Base-by-base conservation (phyloP, 192 early-diverging fungal species). In the Podila verticillata region DNA sequence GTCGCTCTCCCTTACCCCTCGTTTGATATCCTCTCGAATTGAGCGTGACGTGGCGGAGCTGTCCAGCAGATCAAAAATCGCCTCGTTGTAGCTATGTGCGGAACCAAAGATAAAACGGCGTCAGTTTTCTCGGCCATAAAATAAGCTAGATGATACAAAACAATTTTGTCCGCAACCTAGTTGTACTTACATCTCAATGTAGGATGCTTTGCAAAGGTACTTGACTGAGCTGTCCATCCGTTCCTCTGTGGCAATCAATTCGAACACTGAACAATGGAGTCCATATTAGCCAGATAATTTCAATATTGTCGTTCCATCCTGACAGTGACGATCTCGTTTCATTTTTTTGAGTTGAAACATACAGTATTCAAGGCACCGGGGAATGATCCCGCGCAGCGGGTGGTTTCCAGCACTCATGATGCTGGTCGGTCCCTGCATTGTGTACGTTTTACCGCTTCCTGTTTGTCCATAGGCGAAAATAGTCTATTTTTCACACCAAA, bases 21-120 rank as follows among this genome's bases (percentile, higher is more conserved):
- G 74, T 35, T 92, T 90, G 63, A 89, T 90, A 73, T 91, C 89
- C 70, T 92, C 91, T 60, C 90, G 86, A 66, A 90, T 78, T 12
- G 88, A 85, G 19, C 88, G 85, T 20, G 82, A 83, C 26, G 83
- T 78, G 39, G 86, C 83, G 7, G 84, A 74, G 84, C 91, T 85
- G 69, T 93, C 94, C 26, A 97, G 85, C 49, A 97, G 81, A 70
- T 97, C 96, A 58, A 91, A 91, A 63, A 97, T 95, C 60, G 91
- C 90, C 81, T 97, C 96, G 75, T 97, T 96, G 87, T 97, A 97
- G 74, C 77, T 80, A 79, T 57, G 5, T 34, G 51, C 39, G 13
- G 39, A 26, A 22, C 0, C 1, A 35, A 47, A 6, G 39, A 9
- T 20, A 48, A 2, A 26, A 66, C 31, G 10, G 6, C 1, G 26